phyloP scores from a whole-genome alignment of 2,329 filamentous ascomycete genomes.

The Scopulariopsis brevicaulis region DNA sequence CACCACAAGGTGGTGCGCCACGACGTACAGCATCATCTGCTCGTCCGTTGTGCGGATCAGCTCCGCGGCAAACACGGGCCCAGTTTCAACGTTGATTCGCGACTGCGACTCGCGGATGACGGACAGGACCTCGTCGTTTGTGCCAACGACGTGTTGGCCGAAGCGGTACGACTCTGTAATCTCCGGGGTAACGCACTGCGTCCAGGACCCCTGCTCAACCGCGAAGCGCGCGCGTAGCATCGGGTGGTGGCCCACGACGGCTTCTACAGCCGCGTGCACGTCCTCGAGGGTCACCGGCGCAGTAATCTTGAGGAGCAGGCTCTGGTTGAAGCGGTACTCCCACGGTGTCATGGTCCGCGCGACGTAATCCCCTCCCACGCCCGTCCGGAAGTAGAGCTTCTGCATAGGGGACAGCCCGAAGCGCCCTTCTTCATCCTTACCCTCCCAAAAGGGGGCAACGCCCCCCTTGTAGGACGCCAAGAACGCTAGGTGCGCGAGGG shows the following conservation, averaged over 20 bases:
- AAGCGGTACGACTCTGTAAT: constrained; percentile 30
- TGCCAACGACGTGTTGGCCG: constrained; percentile 25
- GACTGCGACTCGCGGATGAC: constrained; percentile 28
- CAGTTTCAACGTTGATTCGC: constrained; percentile 33
- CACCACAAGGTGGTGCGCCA: constrained; percentile 39
- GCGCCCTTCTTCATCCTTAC: constrained; percentile 10
- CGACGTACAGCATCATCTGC: constrained; percentile 34
- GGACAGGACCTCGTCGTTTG: constrained; percentile 26
- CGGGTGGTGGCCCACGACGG: constrained; percentile 35
- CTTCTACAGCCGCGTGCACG: constrained; percentile 33
- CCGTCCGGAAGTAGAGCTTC: constrained; percentile 37
- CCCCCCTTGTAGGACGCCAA: constrained; percentile 20
- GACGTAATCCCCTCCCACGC: constrained; percentile 23
- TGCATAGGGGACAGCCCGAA: constrained; percentile 43
- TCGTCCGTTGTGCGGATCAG: constrained; percentile 33
- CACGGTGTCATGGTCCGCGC: constrained; percentile 17
- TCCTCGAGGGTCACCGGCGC: constrained; percentile 27
- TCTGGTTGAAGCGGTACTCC: constrained; percentile 37
- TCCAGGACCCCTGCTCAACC: constrained; percentile 26
- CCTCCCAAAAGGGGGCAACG: constrained; percentile 17
- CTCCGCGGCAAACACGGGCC: constrained; percentile 37
- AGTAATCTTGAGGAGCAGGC: constrained; percentile 32
- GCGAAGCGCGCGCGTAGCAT: constrained; percentile 39
- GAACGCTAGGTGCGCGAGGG: constrained; percentile 24
- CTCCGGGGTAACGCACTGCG: constrained; percentile 29